These are phyloP conservation scores for Fusarium sp. DNA, from an alignment of 2,329 filamentous ascomycete genomes.

Conservation along the genomic window DNA sequence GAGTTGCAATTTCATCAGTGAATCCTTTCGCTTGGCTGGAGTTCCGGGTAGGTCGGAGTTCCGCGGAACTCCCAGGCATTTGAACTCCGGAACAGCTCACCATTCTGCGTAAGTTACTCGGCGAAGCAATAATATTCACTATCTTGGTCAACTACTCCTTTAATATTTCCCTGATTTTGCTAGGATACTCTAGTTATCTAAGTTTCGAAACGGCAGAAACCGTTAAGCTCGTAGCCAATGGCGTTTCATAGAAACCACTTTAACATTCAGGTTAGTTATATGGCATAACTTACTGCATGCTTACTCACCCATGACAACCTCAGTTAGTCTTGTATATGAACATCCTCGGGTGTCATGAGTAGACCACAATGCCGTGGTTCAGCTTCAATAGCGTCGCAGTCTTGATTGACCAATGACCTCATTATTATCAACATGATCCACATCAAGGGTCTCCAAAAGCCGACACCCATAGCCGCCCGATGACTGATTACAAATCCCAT, in stretches of 20 bases:
- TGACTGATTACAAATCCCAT: neutral
- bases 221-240: rapidly evolving
- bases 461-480: neutral
- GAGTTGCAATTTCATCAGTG: neutral
- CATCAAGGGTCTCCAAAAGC: neutral
- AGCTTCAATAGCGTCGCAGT: neutral
- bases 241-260: neutral
- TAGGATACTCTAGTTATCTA: rapidly evolving
- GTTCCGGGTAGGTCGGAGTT: constrained; percentile 24
- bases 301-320: rapidly evolving
- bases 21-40: neutral
- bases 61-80: constrained; percentile 24
- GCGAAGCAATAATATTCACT: rapidly evolving
- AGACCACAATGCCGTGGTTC: neutral
- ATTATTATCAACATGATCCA: neutral
- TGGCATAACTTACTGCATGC: rapidly evolving
- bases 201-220: neutral
- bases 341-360: rapidly evolving
- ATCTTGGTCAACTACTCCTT: rapidly evolving
- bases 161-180: rapidly evolving
- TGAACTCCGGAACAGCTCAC: neutral
- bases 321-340: rapidly evolving
- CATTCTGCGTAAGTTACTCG: rapidly evolving
- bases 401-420: neutral
- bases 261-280: neutral